Base-by-base conservation (phyloP, 164 flowering plant species). In the Pachysandra terminalis region DNA sequence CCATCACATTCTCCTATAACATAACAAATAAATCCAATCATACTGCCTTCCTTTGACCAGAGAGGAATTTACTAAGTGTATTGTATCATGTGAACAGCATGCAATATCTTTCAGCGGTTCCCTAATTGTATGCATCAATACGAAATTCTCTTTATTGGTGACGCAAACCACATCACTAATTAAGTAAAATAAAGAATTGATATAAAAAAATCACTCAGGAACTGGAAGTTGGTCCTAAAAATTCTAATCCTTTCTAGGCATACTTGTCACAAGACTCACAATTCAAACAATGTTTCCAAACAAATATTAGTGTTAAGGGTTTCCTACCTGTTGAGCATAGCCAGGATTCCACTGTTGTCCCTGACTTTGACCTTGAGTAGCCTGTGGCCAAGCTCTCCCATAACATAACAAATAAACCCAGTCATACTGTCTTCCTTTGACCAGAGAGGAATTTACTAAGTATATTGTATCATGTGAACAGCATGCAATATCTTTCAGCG, bases 321-420 rank as follows among this genome's bases (percentile, higher is more conserved):
- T 52, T 51, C 14, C 21, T 74, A 89, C 97, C 92, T 85, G 96
- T 75, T 87, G 97, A 64, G 86, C 41, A 76, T 93, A 90, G 22
- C 76, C 87, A 63, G 95, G 76, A 58, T 73, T 78, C 96, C 93
- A 88, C 59, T 85, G 96, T 49, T 89, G 98, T 27, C 82, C 87
- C 73, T 85, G 95, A 65, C 84, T 71, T 75, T 82, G 96, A 4
- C n/a, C n/a, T n/a, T n/a, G n/a, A n/a, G 91, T 58, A 62, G 69
- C 85, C 65, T 82, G 92, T 27, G 86, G 77, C 97, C 97, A 93
- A 69, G 88, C 84, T 82, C n/a, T n/a, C n/a, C n/a, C n/a, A n/a
- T n/a, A n/a, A n/a, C n/a, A n/a, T n/a, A n/a, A n/a, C n/a, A n/a
- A n/a, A n/a, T n/a, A n/a, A n/a, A n/a, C n/a, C n/a, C n/a, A n/a